These are phyloP conservation scores for Xylariaceae sp. DNA, from an alignment of 2,329 filamentous ascomycete species.

Conservation along the genomic window DNA sequence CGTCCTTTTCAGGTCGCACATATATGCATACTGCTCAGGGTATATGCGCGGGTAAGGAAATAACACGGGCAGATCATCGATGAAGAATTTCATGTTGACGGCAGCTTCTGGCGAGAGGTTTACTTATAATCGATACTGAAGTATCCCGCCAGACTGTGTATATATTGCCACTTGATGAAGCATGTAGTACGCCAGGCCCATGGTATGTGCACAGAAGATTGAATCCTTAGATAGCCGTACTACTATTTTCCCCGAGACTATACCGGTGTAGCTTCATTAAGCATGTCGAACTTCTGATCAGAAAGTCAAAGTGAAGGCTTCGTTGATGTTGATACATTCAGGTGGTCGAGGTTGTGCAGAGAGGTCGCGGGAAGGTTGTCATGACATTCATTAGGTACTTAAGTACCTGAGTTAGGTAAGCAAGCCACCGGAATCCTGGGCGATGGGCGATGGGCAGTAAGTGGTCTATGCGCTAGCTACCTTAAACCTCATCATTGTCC, in stretches of 20 bases:
- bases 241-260: neutral
- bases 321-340: neutral
- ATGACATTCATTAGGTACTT: too few species aligned
- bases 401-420: too few species aligned
- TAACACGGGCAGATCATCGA: conserved; percentile 58
- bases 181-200: neutral
- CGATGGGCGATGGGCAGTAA: neutral
- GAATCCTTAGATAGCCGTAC: neutral
- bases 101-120: neutral
- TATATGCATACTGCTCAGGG: conserved; percentile 75
- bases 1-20: conserved; percentile 85
- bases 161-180: neutral
- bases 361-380: neutral
- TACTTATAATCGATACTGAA: neutral
- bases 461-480: neutral
- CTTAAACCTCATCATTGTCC: neutral
- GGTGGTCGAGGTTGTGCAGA: too few species aligned
- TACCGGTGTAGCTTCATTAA: neutral
- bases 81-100: conserved; percentile 74
- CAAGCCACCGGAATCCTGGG: neutral
- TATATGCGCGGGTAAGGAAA: conserved; percentile 47
- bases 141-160: too few species aligned
- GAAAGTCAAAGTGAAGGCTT: neutral
- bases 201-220: neutral
- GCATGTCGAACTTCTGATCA: neutral